phyloP scores from a whole-genome alignment of 345 rosid species.

The Hibiscus syriacus region DNA sequence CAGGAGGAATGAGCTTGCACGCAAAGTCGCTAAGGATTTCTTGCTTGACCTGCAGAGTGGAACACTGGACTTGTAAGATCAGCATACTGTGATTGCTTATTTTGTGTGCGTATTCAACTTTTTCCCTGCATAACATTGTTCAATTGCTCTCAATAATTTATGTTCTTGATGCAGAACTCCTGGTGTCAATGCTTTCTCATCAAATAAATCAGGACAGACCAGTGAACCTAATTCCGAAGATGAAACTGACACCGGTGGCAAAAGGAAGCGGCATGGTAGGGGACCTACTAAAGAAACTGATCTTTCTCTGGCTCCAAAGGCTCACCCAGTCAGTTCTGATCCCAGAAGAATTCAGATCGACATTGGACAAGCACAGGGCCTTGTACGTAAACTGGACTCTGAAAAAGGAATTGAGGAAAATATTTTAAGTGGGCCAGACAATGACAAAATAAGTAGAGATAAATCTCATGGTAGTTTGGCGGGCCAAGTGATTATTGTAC shows the following conservation, averaged over 20 bases:
- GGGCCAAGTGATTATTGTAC: constrained; percentile 84
- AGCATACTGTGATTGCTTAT: not conserved
- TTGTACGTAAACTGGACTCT: constrained; percentile 78
- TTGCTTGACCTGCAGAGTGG: constrained; percentile 87
- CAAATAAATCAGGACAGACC: too few relatives aligned
- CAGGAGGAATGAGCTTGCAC: too few relatives aligned
- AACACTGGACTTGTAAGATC: constrained; percentile 72
- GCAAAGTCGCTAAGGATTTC: constrained; percentile 89
- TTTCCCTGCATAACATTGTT: not conserved
- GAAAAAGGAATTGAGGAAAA: constrained; percentile 83
- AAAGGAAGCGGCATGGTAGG: constrained; percentile 64
- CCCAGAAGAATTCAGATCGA: constrained; percentile 73
- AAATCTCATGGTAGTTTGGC: constrained; percentile 66
- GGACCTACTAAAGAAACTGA: constrained; percentile 56
- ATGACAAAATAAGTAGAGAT: constrained; percentile 58
- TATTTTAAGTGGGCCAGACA: constrained; percentile 61
- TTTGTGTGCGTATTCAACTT: constrained; percentile 1
- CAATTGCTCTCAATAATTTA: not conserved
- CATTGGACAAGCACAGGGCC: constrained; percentile 75
- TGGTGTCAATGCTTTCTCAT: constrained; percentile 36
- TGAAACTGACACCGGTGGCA: constrained; percentile 60
- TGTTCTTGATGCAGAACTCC: constrained; percentile 63
- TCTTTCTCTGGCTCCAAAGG: constrained; percentile 79
- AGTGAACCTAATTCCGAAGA: too few relatives aligned
- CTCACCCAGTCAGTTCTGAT: constrained; percentile 71